Evolutionary conservation across 2,329 filamentous ascomycete species (phyloP).

Genomic region (Trichoderma sp.): DNA sequence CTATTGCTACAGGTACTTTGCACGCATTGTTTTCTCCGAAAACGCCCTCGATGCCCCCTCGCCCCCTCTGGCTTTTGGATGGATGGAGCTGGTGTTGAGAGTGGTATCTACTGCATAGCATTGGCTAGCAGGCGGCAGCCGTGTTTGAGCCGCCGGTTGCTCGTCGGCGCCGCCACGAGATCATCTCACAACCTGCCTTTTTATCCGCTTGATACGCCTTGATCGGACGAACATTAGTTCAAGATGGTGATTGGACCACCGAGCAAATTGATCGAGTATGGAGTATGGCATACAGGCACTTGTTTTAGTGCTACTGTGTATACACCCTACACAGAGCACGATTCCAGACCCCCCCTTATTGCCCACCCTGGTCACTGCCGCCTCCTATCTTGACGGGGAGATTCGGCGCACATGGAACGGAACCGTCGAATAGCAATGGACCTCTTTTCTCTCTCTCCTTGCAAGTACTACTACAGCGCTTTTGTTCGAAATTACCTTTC

Average conservation of each 20-base stretch:
- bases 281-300: neutral
- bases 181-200: constrained; percentile 22
- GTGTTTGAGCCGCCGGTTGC: constrained; percentile 13
- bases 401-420: constrained; percentile 23
- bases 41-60: constrained; percentile 17
- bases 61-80: constrained; percentile 17
- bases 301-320: neutral
- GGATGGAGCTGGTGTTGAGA: constrained; percentile 17
- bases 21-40: constrained; percentile 15
- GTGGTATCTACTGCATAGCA: constrained; percentile 10
- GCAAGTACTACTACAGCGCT: neutral
- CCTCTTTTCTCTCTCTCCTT: neutral
- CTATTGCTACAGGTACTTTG: constrained; percentile 5
- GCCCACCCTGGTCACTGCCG: constrained; percentile 4
- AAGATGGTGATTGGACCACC: constrained; percentile 6
- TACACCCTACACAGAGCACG: neutral
- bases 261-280: neutral
- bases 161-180: constrained; percentile 25
- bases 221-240: constrained; percentile 26
- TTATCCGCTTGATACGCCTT: constrained; percentile 25
- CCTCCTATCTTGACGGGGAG: constrained; percentile 27
- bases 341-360: neutral
- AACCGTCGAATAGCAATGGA: constrained; percentile 12
- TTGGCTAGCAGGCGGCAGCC: constrained; percentile 16
- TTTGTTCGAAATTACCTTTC: constrained; percentile 1